Base-by-base conservation (phyloP, 2,329 filamentous ascomycete species). In the Grosmannia penicillata region DNA sequence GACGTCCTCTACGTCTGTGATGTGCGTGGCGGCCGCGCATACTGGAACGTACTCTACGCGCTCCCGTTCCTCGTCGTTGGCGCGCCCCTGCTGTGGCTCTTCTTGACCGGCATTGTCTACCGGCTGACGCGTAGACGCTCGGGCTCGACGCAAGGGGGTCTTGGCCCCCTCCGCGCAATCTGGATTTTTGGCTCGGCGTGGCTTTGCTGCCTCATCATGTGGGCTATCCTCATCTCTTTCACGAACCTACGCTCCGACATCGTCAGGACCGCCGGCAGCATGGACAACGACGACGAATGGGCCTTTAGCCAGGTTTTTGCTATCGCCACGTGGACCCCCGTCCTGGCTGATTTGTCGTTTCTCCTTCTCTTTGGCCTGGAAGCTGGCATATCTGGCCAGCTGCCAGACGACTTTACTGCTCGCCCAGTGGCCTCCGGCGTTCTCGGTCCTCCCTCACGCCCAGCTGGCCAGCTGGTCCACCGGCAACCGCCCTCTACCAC, bases 301-400 rank as follows among this genome's bases (percentile, higher is more conserved):
- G 33, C 31, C 0, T 42, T 48, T 34, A 43, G 44, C 17, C 46
- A 48, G 39, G 38, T 48, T 21, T 24, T 48, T 13, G 43, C 46
- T 10, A 36, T 48, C 15, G 38, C 39, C 11, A 36, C 41, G 3
- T 47, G 40, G 40, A 39, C 17, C 0, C 45, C 45, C 4, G 35
- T 38, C 3, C 18, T 39, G 3, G 33, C 31, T 10, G 43, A 47
- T 22, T 37, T 45, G 22, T 13, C 22, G 10, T 45, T 38, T 26
- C 33, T 47, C 4, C 22, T 45, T 1, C 8, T 43, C 0, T 45
- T 39, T n/a, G 42, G 42, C 23, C 22, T 44, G n/a, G 36, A 41
- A 8, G 37, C 19, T 9, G 39, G 42, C 17, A 26, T 44, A 4
- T 34, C 36, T 23, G 33, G 36, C 8, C 29, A n/a, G 1, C 30